Conservation (phyloP, 1,139 yeast genomes). For the Hanseniaspora sp. region DNA sequence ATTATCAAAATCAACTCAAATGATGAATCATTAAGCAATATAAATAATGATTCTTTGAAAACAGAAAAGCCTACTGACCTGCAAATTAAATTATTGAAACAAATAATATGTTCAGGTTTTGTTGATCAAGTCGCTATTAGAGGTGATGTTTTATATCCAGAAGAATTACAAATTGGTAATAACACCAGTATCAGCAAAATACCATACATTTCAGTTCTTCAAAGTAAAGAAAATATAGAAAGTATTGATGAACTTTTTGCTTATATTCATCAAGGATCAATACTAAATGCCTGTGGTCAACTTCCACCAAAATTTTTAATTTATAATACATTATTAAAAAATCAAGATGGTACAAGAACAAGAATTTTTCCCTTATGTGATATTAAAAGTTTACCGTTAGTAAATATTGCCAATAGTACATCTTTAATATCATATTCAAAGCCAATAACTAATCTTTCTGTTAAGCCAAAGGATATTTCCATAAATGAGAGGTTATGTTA, state of each 20-base stretch:
- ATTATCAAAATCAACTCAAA: conserved; percentile 58
- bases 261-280: conserved; percentile 70
- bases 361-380: conserved; percentile 72
- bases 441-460: conserved; percentile 74
- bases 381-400: conserved; percentile 59
- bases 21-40: conserved; percentile 47
- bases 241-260: conserved; percentile 42
- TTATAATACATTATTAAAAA: conserved; percentile 49
- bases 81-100: conserved; percentile 73
- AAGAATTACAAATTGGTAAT: conserved; percentile 49
- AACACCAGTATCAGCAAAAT: conserved; percentile 49
- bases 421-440: conserved; percentile 73
- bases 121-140: conserved; percentile 82
- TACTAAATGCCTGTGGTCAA: conserved; percentile 46
- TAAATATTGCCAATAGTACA: conserved; percentile 65
- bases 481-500: conserved; percentile 70
- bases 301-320: conserved; percentile 68
- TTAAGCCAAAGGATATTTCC: conserved; percentile 60
- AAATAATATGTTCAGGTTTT: conserved; percentile 86
- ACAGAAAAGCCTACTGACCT: conserved; percentile 55
- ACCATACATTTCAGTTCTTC: conserved; percentile 65
- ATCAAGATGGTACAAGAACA: conserved; percentile 37
- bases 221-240: conserved; percentile 34
- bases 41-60: conserved; percentile 42
- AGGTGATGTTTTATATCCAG: conserved; percentile 55